These are phyloP conservation scores for Trichaptum fuscoviolaceum DNA, from an alignment of 768 basidiomycete species.

Conservation along the genomic window DNA sequence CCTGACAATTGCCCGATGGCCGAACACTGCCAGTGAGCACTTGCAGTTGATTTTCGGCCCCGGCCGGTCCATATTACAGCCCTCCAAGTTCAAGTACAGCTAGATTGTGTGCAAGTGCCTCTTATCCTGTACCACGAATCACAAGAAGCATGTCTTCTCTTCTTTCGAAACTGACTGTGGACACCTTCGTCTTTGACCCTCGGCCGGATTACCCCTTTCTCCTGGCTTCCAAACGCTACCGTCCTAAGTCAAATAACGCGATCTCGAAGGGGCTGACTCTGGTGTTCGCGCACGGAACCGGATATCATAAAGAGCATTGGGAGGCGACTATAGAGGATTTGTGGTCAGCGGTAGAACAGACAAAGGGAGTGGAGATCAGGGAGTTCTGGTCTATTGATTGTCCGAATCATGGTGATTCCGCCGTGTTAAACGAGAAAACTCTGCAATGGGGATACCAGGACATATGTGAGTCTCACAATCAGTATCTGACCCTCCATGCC, in stretches of 20 bases:
- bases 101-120: no score
- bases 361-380: slow-evolving; percentile 27
- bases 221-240: slow-evolving; percentile 44
- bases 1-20: background rate
- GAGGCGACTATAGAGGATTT: slow-evolving; percentile 50
- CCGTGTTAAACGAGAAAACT: slow-evolving; percentile 39
- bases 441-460: slow-evolving; percentile 32
- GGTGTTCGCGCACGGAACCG: slow-evolving; percentile 47
- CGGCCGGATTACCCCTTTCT: slow-evolving; percentile 46
- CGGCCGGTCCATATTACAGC: background rate
- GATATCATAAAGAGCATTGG: slow-evolving; percentile 57
- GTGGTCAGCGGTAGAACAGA: slow-evolving; percentile 21
- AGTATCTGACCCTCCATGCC: background rate
- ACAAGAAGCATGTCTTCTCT: background rate
- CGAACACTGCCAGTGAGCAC: background rate
- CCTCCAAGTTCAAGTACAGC: no score
- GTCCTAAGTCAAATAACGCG: slow-evolving; percentile 17
- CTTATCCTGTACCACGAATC: background rate
- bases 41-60: background rate
- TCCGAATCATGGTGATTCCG: slow-evolving; percentile 52
- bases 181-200: slow-evolving; percentile 44
- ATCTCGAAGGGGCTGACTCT: slow-evolving; percentile 44
- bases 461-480: slow-evolving; percentile 8
- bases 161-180: background rate
- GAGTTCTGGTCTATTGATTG: slow-evolving; percentile 56